Conservation (phyloP, 306 rosid species). For the Heteromeles arbutifolia region DNA sequence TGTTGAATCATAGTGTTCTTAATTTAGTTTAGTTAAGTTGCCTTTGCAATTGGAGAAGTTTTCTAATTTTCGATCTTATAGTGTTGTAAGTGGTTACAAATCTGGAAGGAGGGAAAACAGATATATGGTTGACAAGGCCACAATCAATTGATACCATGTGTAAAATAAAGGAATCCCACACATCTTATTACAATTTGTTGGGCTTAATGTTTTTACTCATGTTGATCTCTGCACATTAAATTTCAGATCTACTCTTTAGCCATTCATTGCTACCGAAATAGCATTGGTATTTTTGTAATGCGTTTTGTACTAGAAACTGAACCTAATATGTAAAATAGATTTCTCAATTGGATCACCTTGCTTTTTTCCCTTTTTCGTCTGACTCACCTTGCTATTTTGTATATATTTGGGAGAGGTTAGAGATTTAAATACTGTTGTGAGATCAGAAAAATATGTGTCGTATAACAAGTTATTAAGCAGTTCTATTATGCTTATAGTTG, state of each 20-base stretch:
- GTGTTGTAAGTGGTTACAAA: neutral
- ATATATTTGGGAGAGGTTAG: neutral
- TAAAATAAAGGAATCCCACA: neutral
- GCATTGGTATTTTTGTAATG: neutral
- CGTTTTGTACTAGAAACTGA: neutral
- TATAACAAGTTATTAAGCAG: neutral
- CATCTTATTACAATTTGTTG: neutral
- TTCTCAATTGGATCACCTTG: neutral
- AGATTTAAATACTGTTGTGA: neutral
- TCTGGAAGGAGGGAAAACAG: neutral
- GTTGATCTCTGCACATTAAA: neutral
- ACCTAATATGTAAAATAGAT: neutral
- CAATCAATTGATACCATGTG: neutral
- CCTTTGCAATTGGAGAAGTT: neutral
- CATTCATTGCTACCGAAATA: neutral
- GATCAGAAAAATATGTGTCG: neutral
- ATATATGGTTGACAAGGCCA: neutral
- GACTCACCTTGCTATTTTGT: neutral
- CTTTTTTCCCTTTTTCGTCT: neutral
- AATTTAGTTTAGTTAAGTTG: neutral
- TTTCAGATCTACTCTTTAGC: neutral
- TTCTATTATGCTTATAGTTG: neutral
- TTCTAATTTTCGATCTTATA: neutral
- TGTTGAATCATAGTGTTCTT: neutral
- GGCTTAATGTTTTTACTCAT: neutral